Evolutionary conservation across 108 stramenopile species (phyloP).

Genomic region (Pinguiococcus pyrenoidosus): DNA sequence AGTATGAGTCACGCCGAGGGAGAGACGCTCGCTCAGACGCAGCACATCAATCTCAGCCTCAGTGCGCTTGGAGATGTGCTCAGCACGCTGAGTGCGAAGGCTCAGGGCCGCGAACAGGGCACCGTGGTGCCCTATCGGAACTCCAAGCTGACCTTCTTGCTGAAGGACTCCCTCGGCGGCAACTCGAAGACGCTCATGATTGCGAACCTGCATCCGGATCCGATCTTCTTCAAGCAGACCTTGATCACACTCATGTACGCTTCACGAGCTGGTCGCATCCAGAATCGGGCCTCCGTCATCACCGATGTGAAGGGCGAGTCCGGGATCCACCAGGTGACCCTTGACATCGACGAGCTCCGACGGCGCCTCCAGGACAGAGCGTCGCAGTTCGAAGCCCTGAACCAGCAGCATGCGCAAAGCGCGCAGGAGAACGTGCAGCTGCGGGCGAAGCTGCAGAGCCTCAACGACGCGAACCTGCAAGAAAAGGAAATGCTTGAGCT

Average conservation of each 20-base stretch:
- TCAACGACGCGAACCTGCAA: slow-evolving; percentile 17
- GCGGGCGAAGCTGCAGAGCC: background rate
- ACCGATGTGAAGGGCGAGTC: slow-evolving; percentile 1
- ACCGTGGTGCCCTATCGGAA: slow-evolving; percentile 24
- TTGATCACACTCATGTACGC: slow-evolving; percentile 23
- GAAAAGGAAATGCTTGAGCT: background rate
- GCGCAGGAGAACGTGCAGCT: slow-evolving; percentile 7
- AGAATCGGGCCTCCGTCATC: slow-evolving; percentile 7
- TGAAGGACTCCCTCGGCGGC: slow-evolving; percentile 42
- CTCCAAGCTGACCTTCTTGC: slow-evolving; percentile 37
- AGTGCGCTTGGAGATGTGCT: slow-evolving; percentile 38
- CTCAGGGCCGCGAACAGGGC: background rate
- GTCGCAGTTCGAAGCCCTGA: slow-evolving; percentile 13
- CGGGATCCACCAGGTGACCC: background rate
- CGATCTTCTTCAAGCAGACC: slow-evolving; percentile 11
- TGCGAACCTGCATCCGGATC: slow-evolving; percentile 1
- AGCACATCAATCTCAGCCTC: slow-evolving; percentile 35
- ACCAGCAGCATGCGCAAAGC: background rate
- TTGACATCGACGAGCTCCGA: slow-evolving; percentile 10
- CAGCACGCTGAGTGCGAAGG: slow-evolving; percentile 21
- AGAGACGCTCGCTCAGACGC: slow-evolving; percentile 21
- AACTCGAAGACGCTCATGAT: slow-evolving; percentile 43
- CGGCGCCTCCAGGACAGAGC: slow-evolving; percentile 2
- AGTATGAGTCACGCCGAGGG: slow-evolving; percentile 32
- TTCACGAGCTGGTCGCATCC: slow-evolving; percentile 16